Evolutionary conservation across 2,329 filamentous ascomycete species (phyloP).

Genomic region (Seiridium cupressi): DNA sequence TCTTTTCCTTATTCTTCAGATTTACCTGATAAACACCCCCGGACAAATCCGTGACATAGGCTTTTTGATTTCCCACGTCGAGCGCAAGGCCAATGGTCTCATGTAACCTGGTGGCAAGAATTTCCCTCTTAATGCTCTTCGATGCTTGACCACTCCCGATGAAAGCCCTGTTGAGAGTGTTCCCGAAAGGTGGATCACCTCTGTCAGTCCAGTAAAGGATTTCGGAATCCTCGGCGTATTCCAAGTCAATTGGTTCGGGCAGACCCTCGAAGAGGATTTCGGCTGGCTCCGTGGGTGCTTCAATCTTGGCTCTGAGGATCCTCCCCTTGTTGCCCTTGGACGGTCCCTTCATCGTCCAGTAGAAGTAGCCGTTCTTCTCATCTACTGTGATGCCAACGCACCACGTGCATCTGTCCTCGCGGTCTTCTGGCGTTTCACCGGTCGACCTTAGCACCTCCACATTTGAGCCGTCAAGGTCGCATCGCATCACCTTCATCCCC

Average conservation of each 20-base stretch:
- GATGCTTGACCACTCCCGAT: slow-evolving; percentile 9
- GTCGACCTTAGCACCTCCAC: slow-evolving; percentile 14
- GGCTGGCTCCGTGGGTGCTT: slow-evolving; percentile 35
- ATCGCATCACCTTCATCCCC: slow-evolving; percentile 21
- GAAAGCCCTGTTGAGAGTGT: slow-evolving; percentile 44
- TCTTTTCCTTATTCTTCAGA: slow-evolving; percentile 11
- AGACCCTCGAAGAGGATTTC: slow-evolving; percentile 39
- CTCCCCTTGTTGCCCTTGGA: slow-evolving; percentile 49
- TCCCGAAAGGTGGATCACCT: slow-evolving; percentile 54
- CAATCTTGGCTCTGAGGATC: slow-evolving; percentile 49
- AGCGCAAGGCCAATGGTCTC: slow-evolving; percentile 16
- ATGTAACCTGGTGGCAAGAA: slow-evolving; percentile 13
- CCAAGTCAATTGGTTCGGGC: slow-evolving; percentile 58
- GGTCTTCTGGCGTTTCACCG: slow-evolving; percentile 22
- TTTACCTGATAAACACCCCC: slow-evolving; percentile 11
- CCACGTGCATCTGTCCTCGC: slow-evolving; percentile 39
- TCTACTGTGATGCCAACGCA: slow-evolving; percentile 56
- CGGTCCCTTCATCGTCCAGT: slow-evolving; percentile 60
- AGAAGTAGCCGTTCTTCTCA: slow-evolving; percentile 41
- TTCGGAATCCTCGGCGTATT: slow-evolving; percentile 43
- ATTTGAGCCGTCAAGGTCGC: slow-evolving; percentile 18
- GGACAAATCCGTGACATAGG: slow-evolving; percentile 13
- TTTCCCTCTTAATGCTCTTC: slow-evolving; percentile 4
- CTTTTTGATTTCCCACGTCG: slow-evolving; percentile 5
- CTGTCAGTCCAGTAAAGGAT: slow-evolving; percentile 61